Conservation (phyloP, 2,329 filamentous ascomycete species). For the Parastagonospora avenae region DNA sequence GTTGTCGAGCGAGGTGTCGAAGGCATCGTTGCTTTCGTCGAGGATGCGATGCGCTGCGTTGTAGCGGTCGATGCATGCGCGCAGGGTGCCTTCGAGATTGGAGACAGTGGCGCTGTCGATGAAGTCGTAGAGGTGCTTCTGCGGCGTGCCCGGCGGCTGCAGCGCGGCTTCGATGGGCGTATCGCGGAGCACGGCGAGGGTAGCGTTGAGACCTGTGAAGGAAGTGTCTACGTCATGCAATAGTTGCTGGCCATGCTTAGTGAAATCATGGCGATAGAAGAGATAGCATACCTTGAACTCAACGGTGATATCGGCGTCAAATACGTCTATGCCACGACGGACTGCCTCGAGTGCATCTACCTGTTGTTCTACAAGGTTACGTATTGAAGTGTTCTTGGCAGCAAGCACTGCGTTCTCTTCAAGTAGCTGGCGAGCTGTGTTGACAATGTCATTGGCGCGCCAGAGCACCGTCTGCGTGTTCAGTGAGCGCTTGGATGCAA, state of each 20-base stretch:
- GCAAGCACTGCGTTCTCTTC: constrained; percentile 78
- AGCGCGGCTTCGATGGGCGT: constrained; percentile 70
- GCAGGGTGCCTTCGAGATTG: constrained; percentile 68
- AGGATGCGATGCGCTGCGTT: constrained; percentile 69
- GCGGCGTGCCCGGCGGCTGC: constrained; percentile 55
- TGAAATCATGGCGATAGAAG: background rate
- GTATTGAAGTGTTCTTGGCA: constrained; percentile 53
- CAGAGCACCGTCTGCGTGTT: constrained; percentile 82
- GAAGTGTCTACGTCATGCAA: constrained; percentile 70
- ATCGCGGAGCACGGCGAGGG: constrained; percentile 67
- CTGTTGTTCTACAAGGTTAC: constrained; percentile 51
- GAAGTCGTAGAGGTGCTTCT: constrained; percentile 74
- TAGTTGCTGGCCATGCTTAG: constrained; percentile 50
- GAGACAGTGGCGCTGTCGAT: constrained; percentile 74
- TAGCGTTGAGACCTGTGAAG: constrained; percentile 67
- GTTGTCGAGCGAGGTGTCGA: constrained; percentile 70
- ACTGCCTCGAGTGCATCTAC: constrained; percentile 51
- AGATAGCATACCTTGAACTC: constrained; percentile 50
- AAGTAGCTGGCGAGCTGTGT: constrained; percentile 72
- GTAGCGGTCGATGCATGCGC: constrained; percentile 72
- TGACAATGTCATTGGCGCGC: constrained; percentile 85
- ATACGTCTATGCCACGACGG: constrained; percentile 49
- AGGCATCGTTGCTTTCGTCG: constrained; percentile 62
- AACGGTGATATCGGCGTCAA: constrained; percentile 48
- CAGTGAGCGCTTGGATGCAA: constrained; percentile 85